These are phyloP conservation scores for Penstemon eatonii DNA, from an alignment of 257 asterid genomes.

Conservation along the genomic window DNA sequence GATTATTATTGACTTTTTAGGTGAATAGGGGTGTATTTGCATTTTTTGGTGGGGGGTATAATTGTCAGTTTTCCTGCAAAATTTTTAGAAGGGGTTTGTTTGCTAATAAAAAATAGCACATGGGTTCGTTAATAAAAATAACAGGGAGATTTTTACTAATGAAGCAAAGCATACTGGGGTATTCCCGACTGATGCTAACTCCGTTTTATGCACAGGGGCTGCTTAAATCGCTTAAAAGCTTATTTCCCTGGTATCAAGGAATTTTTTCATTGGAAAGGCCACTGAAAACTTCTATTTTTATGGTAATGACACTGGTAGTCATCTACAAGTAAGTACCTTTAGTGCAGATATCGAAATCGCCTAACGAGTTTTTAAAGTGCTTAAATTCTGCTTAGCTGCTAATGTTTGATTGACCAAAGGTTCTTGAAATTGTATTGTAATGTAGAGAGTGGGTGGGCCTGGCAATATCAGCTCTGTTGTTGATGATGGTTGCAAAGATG, in stretches of 20 bases:
- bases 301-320: conserved; percentile 41
- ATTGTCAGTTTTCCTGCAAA: too few species aligned
- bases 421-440: not conserved
- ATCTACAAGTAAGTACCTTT: conserved; percentile 59
- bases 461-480: conserved; percentile 52
- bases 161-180: too few species aligned
- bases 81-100: too few species aligned
- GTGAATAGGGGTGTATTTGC: too few species aligned
- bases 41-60: too few species aligned
- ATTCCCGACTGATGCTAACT: not conserved
- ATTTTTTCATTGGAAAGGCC: conserved; percentile 69
- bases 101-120: too few species aligned
- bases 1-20: too few species aligned
- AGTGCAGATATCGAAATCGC: not conserved
- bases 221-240: conserved; percentile 43
- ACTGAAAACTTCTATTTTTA: conserved; percentile 32
- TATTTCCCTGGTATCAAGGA: conserved; percentile 39
- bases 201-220: conserved; percentile 48
- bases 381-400: not conserved
- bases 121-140: too few species aligned
- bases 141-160: too few species aligned
- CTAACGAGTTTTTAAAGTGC: not conserved
- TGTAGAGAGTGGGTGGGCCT: conserved; percentile 76
- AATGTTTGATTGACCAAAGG: not conserved
- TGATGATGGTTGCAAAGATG: conserved; percentile 55